Evolutionary conservation across 495 filamentous ascomycete species (phyloP), one percentile per base, ranked within the genome.

Genomic region (Oidiodendron maius): DNA sequence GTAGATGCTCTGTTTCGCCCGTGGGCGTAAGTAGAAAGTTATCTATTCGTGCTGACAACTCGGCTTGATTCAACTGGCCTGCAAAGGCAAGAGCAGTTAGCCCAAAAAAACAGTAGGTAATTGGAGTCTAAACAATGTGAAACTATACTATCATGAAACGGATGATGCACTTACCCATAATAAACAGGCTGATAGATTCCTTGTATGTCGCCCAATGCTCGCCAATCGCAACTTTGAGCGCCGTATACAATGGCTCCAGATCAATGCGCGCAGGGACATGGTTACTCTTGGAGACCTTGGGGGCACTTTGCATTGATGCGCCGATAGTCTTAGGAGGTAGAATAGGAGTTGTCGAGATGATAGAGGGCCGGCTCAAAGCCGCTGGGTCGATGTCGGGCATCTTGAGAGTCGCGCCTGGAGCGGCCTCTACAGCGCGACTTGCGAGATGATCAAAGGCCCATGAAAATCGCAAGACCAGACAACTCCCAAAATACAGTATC

Each of bases 131-230:
- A n/a, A n/a, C n/a, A n/a, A n/a, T n/a, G n/a, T n/a, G n/a, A n/a
- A n/a, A n/a, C n/a, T n/a, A n/a, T n/a, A n/a, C n/a, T n/a, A n/a
- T n/a, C n/a, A n/a, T n/a, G n/a, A n/a, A n/a, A 10, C 11, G 16
- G 41, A 30, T 40, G n/a, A 48, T 23, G 55, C 60, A 74, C 79
- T 37, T 67, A 93, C 91, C 91, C 58, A 91, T 68, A 25, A 96
- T 62, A 64, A 95, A 97, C 15, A 82, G 71, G 45, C 81, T 80
- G 17, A 87, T 79, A 22, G 89, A 65, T 54, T 91, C 85, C 66
- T 95, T 96, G 64, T 98, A 98, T 50, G 76, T 76, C 36, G 75
- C 71, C 93, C 93, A 98, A 64, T 87, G 76, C 62, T 96, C 91
- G 38, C 82, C 75, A 63, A 97, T 83, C 34, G 76, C 80, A 35